Evolutionary conservation across 306 rosid genomes (phyloP), one percentile per base, ranked within the genome.

Genomic region (Citrullus colocynthis): DNA sequence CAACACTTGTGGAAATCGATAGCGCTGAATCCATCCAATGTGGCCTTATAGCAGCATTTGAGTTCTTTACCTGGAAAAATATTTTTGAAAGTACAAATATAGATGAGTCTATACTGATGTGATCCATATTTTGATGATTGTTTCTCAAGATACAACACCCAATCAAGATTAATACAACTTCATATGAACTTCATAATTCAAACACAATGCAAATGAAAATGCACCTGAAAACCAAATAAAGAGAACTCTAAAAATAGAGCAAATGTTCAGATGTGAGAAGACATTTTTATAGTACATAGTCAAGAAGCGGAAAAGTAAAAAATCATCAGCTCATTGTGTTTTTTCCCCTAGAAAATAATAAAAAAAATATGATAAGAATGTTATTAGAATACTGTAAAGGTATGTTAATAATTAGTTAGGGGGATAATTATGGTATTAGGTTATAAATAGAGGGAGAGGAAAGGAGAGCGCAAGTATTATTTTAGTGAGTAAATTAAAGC

Each of bases 1-100:
- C 97, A 88, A 66, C 82, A 88, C 17, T 83, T 87, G 67, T 95
- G 97, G 89, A 90, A 92, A 76, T 80, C 83, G 5, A 89, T 76
- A 3, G 97, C 97, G 56, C 97, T 92, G 64, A 95, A 90, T 41
- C 97, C 97, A 74, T 88, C 97, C 64, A 85, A 73, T 18, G 93
- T 86, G 45, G 97, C 99, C 82, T 78, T 90, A 24, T 89, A 95
- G 88, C 99, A 95, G 84, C 97, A 92, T 59, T 89, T 90, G 14
- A 92, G 89, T 56, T 92, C 97, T 87, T 88, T 92, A 28, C 96
- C 97, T 95, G 85, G 85, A 60, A 80, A 13, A 62, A 54, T 44
- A 72, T n/a, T 36, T 48, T 69, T 36, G 20, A 39, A 6, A 54
- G 6, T 52, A n/a, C 65, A 76, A 36, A 69, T 8, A 67, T 11